These are phyloP conservation scores for Pichia cactophila DNA, from an alignment of 1,139 yeast genomes.

Conservation along the genomic window DNA sequence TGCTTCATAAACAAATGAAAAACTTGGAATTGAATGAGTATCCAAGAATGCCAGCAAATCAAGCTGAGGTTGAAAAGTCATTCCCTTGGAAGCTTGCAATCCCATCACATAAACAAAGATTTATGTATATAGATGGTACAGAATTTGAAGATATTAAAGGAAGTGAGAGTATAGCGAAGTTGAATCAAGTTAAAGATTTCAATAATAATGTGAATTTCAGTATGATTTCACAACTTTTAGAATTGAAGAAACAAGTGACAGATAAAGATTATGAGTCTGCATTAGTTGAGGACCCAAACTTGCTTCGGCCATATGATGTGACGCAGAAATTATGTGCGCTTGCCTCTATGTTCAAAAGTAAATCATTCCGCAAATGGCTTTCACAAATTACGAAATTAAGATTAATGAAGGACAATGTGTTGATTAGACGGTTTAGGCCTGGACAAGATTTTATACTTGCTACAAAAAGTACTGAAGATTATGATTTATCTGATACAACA, in stretches of 20 bases:
- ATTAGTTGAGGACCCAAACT: constrained; percentile 14
- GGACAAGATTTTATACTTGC: constrained; percentile 93
- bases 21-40: constrained; percentile 43
- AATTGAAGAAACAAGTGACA: constrained; percentile 2
- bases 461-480: constrained; percentile 48
- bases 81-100: constrained; percentile 87
- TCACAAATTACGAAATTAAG: constrained; percentile 54
- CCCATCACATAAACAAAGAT: constrained; percentile 92
- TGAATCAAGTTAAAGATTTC: constrained; percentile 35
- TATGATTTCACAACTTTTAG: constrained; percentile 23
- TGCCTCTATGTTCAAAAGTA: constrained; percentile 52
- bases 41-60: constrained; percentile 48
- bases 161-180: constrained; percentile 26
- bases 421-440: constrained; percentile 85
- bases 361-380: constrained; percentile 66
- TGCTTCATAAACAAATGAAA: constrained; percentile 43
- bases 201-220: constrained; percentile 15
- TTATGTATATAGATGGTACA: constrained; percentile 67
- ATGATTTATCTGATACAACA: constrained; percentile 29
- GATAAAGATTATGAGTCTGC: constrained; percentile 4
- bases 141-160: constrained; percentile 29
- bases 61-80: constrained; percentile 40
- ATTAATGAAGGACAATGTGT: constrained; percentile 57
- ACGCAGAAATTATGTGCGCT: constrained; percentile 40
- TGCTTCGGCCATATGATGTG: constrained; percentile 12